Percentiles rank a stretch among this genome's conserved stretches.
Evolutionary conservation across 345 rosid species (phyloP).

Genomic region (Euphorbia tirucalli): DNA sequence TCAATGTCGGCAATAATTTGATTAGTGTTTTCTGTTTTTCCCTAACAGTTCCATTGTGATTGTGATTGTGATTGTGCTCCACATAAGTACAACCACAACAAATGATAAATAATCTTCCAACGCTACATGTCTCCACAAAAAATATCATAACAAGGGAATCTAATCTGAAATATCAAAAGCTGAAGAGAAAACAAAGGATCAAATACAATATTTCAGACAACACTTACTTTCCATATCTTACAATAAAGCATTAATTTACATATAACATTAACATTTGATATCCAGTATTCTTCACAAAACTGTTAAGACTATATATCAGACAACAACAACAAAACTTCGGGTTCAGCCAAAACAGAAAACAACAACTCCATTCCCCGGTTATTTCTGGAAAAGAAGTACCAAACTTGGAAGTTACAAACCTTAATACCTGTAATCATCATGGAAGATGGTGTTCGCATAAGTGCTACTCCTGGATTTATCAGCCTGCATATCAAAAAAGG

Average conservation of each 20-base stretch:
- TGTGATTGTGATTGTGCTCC: too few species aligned
- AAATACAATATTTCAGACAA: too few species aligned
- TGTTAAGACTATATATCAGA: neutral
- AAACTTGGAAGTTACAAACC: neutral
- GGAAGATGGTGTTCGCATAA: conserved; percentile 19
- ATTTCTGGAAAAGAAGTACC: neutral
- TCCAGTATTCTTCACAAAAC: conserved; percentile 3
- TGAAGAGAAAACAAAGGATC: too few species aligned
- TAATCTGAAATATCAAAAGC: too few species aligned
- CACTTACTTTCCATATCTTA: too few species aligned
- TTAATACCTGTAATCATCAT: conserved; percentile 32
- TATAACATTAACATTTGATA: neutral
- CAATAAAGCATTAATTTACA: neutral
- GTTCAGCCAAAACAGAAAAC: neutral
- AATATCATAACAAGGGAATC: too few species aligned
- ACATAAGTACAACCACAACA: too few species aligned
- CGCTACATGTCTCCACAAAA: too few species aligned
- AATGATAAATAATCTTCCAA: too few species aligned
- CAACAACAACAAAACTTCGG: neutral
- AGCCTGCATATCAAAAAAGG: conserved; percentile 39
- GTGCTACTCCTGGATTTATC: conserved; percentile 49
- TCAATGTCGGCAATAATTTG: too few species aligned
- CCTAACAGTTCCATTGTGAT: too few species aligned
- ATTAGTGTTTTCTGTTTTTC: too few species aligned
- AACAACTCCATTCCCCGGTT: neutral